Conservation (phyloP, 164 flowering plant species). For the Platanus orientalis region DNA sequence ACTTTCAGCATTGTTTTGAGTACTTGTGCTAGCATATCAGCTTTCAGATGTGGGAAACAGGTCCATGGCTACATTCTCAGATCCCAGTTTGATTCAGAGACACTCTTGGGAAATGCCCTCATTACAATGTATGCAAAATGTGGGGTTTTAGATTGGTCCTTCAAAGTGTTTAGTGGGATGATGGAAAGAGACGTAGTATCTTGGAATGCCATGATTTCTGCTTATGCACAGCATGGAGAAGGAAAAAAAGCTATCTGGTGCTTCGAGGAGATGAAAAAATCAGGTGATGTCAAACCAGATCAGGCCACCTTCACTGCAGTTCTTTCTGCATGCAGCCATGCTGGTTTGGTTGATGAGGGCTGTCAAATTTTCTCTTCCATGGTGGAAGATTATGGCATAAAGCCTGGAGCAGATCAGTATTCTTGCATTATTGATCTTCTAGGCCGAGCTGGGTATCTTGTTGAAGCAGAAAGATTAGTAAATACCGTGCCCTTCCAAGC, state of each 20-base stretch:
- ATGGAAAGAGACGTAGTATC: too few relatives aligned
- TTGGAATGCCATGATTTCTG: too few relatives aligned
- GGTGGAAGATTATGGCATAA: not conserved
- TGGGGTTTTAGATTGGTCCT: too few relatives aligned
- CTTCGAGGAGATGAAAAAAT: not conserved
- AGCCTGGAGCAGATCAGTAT: not conserved
- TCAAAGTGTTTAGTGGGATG: too few relatives aligned
- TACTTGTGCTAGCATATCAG: constrained; percentile 14
- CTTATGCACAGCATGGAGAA: not conserved
- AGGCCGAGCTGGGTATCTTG: constrained; percentile 1
- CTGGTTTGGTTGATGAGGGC: not conserved
- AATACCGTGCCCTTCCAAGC: not conserved
- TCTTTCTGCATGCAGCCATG: not conserved
- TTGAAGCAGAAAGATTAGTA: not conserved
- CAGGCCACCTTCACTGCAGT: not conserved
- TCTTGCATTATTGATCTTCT: not conserved
- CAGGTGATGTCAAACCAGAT: not conserved
- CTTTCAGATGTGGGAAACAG: constrained; percentile 37
- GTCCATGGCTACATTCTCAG: constrained; percentile 40
- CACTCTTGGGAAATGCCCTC: too few relatives aligned
- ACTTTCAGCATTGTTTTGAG: too few relatives aligned
- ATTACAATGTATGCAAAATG: too few relatives aligned
- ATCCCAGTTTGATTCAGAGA: not conserved
- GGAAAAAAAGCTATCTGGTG: not conserved
- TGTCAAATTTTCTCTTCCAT: not conserved